These are phyloP conservation scores for Narthecium ossifragum DNA, from an alignment of 106 monocot species.

Conservation along the genomic window DNA sequence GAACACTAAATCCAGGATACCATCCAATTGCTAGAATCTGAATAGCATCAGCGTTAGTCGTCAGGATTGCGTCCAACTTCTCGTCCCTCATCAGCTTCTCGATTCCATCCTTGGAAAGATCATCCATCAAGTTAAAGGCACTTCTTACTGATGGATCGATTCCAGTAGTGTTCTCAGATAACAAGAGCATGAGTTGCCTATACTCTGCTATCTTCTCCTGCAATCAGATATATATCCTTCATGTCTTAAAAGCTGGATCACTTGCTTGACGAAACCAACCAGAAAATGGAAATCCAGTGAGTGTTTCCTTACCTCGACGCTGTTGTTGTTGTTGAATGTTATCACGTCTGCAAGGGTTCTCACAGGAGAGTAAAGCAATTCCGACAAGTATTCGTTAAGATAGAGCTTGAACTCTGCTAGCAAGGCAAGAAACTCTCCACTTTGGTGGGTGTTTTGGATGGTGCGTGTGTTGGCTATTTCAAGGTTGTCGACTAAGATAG, in stretches of 20 bases:
- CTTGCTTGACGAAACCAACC: neutral
- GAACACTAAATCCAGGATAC: too few relatives aligned
- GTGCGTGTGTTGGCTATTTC: constrained; percentile 26
- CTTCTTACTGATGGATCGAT: constrained; percentile 19
- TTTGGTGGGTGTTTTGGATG: constrained; percentile 13
- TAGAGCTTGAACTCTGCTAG: constrained; percentile 56
- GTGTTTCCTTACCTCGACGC: constrained; percentile 24
- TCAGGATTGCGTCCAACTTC: too few relatives aligned
- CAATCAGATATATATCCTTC: neutral
- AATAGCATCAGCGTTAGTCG: too few relatives aligned
- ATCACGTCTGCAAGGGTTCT: constrained; percentile 56
- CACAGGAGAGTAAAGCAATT: constrained; percentile 41
- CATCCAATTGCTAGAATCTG: too few relatives aligned
- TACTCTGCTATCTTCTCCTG: constrained; percentile 51
- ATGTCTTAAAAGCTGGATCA: neutral
- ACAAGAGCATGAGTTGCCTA: constrained; percentile 35
- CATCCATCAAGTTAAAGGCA: constrained; percentile 25
- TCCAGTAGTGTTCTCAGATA: constrained; percentile 38
- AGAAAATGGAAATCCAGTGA: neutral
- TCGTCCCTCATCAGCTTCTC: constrained; percentile 10
- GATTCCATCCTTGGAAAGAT: constrained; percentile 34
- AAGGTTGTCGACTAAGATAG: constrained; percentile 30
- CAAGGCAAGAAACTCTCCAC: constrained; percentile 18
- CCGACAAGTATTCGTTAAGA: constrained; percentile 42
- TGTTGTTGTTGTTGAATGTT: constrained; percentile 47